phyloP scores from a whole-genome alignment of 1,139 yeast genomes.

The Schizosaccharomyces versatilis region DNA sequence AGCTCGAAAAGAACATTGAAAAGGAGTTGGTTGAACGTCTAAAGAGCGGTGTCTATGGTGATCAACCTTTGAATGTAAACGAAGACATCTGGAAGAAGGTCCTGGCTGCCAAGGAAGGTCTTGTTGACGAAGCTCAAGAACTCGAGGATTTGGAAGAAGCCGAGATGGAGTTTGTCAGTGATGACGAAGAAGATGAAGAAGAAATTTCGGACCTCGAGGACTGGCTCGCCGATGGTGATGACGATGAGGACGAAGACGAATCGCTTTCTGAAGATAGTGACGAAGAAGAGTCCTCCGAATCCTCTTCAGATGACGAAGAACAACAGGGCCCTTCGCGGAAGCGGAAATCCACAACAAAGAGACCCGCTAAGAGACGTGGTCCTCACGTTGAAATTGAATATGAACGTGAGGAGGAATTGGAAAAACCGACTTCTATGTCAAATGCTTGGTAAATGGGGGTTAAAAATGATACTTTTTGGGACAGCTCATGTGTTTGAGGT shows the following conservation, averaged over 20 bases:
- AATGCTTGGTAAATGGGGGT: neutral
- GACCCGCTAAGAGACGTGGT: conserved; percentile 3
- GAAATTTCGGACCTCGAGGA: conserved; percentile 8
- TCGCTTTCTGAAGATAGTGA: conserved; percentile 1
- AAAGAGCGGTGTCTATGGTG: conserved; percentile 95
- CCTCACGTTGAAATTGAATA: conserved; percentile 10
- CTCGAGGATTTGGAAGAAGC: conserved; percentile 37
- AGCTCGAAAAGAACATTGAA: conserved; percentile 87
- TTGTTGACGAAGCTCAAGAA: conserved; percentile 42
- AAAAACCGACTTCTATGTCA: neutral
- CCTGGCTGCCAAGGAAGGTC: conserved; percentile 41
- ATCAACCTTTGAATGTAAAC: conserved; percentile 87
- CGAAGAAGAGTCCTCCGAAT: conserved; percentile 4
- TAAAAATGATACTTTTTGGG: neutral
- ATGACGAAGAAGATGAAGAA: conserved; percentile 8
- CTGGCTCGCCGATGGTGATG: conserved; percentile 6
- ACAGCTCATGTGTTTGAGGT: too few relatives aligned
- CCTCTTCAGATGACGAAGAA: conserved; percentile 4
- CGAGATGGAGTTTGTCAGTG: conserved; percentile 15
- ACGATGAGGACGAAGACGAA: conserved; percentile 2
- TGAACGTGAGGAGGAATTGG: conserved; percentile 6
- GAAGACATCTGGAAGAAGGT: conserved; percentile 90
- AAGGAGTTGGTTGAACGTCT: conserved; percentile 81
- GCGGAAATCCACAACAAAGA: conserved; percentile 1
- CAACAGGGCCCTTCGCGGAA: conserved; percentile 4